Evolutionary conservation across 1,284 basidiomycete species (phyloP), one percentile per base, ranked within the genome.

Genomic region (Boletus albobrunnescens): DNA sequence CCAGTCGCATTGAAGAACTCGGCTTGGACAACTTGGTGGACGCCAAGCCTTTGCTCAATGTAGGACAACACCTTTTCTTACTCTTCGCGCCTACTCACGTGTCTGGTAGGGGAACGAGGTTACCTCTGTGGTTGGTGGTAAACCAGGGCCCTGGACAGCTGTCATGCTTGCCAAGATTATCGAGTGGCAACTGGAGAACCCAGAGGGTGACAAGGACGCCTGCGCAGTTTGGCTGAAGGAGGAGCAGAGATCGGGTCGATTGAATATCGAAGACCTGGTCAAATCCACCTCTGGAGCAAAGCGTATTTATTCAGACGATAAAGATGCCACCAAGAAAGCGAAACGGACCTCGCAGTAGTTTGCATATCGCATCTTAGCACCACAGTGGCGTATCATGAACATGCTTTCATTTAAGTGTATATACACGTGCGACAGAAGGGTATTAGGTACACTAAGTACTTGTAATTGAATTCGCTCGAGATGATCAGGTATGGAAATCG

Each of bases 121-220:
- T 36, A 70, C 79, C 6, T 54, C 69, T 20, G 63, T 81, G 5
- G 72, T 94, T 8, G 73, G 71, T 2, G 72, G 71, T 9, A 68
- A 73, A 52, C 76, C 84, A 1, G 90, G 91, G 1, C 77, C 79
- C 2, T 85, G 90, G 81, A 79, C 84, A 6, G 76, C 79, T 23
- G 67, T 74, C 20, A 75, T 86, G 16, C 72, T 89, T n/a, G 68
- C 74, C 16, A 76, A 74, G 31, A 75, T 95, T 33, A 64, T 90
- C 19, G 78, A 82, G 51, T 95, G 91, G 90, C 91, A 94, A 62
- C 75, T 96, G 11, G 82, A 80, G 30, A 71, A 92, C 62, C 89
- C 92, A 0, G 59, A 72, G 2, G 76, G 74, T 0, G 78, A 79
- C 1, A 78, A 79, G 57, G 83, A 81, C 5, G 78, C 84, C 8